phyloP scores from a whole-genome alignment of 371 early-diverging fungal species.

The Apophysomyces variabilis region DNA sequence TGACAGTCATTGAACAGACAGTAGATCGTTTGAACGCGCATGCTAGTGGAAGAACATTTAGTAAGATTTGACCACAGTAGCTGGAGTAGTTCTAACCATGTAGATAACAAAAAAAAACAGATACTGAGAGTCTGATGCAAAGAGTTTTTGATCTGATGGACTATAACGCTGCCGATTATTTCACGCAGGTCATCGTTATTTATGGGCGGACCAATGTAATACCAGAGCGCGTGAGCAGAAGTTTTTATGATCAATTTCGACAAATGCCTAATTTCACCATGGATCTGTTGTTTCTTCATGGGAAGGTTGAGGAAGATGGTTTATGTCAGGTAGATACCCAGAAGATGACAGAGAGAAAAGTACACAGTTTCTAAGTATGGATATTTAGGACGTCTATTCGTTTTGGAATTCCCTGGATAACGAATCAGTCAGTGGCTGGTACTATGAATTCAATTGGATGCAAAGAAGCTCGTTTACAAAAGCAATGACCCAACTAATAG shows the following conservation, averaged over 20 bases:
- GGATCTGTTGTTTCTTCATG: slow-evolving; percentile 27
- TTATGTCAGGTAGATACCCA: slow-evolving; percentile 18
- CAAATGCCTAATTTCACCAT: slow-evolving; percentile 18
- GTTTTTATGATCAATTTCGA: slow-evolving; percentile 7
- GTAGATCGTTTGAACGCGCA: background rate
- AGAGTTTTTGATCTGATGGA: background rate
- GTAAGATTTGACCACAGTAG: background rate
- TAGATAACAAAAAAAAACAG: background rate
- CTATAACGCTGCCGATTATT: background rate
- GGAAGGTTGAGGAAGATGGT: background rate
- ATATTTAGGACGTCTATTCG: slow-evolving; percentile 16
- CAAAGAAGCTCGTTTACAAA: slow-evolving; percentile 23
- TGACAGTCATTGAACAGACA: background rate
- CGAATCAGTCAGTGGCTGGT: slow-evolving; percentile 19
- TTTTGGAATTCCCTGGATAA: slow-evolving; percentile 14
- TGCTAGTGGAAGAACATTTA: background rate
- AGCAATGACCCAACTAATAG: slow-evolving; percentile 27
- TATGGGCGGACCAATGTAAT: slow-evolving; percentile 23
- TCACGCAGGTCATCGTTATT: slow-evolving; percentile 25
- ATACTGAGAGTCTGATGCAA: background rate
- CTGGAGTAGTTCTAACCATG: background rate
- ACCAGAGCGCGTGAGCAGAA: slow-evolving; percentile 1
- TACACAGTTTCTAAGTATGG: background rate
- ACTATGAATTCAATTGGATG: slow-evolving; percentile 24
- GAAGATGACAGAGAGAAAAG: background rate